phyloP scores from a whole-genome alignment of 108 stramenopile genomes.

The Pseudonitzschia pungens region DNA sequence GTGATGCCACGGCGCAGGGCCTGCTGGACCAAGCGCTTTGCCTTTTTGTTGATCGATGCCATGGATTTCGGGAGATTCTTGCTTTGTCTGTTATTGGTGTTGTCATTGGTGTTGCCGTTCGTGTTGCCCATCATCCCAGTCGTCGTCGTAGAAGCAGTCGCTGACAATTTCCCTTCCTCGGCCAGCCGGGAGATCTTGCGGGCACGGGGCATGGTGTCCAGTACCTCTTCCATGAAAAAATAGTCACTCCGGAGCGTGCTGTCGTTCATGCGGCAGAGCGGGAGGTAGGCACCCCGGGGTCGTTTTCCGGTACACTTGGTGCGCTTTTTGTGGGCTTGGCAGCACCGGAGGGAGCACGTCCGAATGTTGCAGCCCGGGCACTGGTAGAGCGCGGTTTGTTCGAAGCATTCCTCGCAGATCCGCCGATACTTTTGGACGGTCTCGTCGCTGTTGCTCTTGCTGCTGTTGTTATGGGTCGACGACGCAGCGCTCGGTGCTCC shows the following conservation, averaged over 20 bases:
- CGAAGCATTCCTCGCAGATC: conserved; percentile 52
- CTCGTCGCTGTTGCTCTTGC: not conserved
- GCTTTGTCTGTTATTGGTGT: conserved; percentile 2
- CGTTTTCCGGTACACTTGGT: conserved; percentile 70
- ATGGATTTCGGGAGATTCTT: not conserved
- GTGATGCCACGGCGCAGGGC: conserved; percentile 54
- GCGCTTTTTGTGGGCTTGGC: conserved; percentile 50
- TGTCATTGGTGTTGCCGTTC: not conserved
- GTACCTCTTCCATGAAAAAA: conserved; percentile 76
- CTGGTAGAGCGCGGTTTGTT: conserved; percentile 46
- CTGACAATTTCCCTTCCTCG: conserved; percentile 23
- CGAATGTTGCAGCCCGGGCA: conserved; percentile 59
- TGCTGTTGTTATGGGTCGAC: too few relatives aligned
- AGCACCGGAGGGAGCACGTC: conserved; percentile 68
- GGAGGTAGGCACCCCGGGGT: conserved; percentile 48
- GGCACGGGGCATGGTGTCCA: conserved; percentile 45
- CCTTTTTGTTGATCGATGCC: conserved; percentile 19
- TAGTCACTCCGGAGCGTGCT: conserved; percentile 63
- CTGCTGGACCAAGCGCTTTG: conserved; percentile 50
- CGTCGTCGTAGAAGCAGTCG: too few relatives aligned
- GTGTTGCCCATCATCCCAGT: not conserved
- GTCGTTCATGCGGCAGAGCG: conserved; percentile 52
- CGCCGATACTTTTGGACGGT: not conserved
- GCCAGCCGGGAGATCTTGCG: conserved; percentile 40
- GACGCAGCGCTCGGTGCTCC: too few relatives aligned